Percentiles rank a stretch among this genome's conserved stretches.
Evolutionary conservation across 306 rosid genomes (phyloP).

Genomic region (Lathyrus aphaca): DNA sequence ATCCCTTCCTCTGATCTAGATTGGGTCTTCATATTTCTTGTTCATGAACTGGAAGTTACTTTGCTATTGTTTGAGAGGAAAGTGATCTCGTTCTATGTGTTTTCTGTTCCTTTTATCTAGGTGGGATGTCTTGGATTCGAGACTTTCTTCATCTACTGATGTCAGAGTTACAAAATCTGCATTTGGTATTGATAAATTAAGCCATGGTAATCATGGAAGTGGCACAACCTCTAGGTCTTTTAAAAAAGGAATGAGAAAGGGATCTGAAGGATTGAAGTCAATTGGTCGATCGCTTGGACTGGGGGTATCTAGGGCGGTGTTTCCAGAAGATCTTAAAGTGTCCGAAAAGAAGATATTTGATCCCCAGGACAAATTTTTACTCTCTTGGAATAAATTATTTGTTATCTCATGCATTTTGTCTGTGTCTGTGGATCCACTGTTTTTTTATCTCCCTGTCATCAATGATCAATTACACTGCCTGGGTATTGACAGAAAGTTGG

Average conservation of each 20-base stretch:
- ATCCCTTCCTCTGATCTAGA: conserved; percentile 28
- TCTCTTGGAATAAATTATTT: conserved; percentile 78
- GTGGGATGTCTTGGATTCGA: conserved; percentile 86
- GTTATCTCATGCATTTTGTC: conserved; percentile 87
- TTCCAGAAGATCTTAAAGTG: conserved; percentile 91
- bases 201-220: conserved; percentile 58
- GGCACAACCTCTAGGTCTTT: conserved; percentile 78
- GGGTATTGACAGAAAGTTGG: conserved; percentile 77
- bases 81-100: conserved; percentile 35
- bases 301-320: conserved; percentile 88
- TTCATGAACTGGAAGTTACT: conserved; percentile 24
- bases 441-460: conserved; percentile 90
- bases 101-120: conserved; percentile 49
- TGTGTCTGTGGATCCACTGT: conserved; percentile 89
- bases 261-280: conserved; percentile 92
- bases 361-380: conserved; percentile 88
- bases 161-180: conserved; percentile 67
- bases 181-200: conserved; percentile 68
- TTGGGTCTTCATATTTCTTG: conserved; percentile 31
- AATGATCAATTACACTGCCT: conserved; percentile 60
- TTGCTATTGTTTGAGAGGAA: conserved; percentile 30
- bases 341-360: conserved; percentile 91
- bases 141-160: conserved; percentile 72
- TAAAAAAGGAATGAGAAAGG: conserved; percentile 86
- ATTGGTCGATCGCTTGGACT: conserved; percentile 86